These are phyloP conservation scores for Clavispora carvajalis DNA, from an alignment of 805 yeast genomes.

Conservation along the genomic window DNA sequence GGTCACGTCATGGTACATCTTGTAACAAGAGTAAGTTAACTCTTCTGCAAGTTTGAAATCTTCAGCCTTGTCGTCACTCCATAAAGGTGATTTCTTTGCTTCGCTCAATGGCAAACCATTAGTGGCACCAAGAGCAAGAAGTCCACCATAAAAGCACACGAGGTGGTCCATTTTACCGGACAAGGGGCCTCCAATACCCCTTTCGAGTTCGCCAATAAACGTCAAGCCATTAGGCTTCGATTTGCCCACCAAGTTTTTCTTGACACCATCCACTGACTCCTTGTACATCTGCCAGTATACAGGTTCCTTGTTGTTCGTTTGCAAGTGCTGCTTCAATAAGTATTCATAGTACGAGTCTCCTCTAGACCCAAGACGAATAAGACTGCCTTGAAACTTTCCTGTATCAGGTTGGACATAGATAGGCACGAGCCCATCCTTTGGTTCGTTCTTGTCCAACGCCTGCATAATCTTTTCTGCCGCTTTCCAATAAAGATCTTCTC, in stretches of 20 bases:
- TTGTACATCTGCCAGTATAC: slow-evolving; percentile 71
- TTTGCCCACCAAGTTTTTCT: slow-evolving; percentile 53
- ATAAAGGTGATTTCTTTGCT: slow-evolving; percentile 50
- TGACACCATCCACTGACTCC: slow-evolving; percentile 73
- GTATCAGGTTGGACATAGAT: slow-evolving; percentile 71
- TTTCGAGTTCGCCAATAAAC: slow-evolving; percentile 72
- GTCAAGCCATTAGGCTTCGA: slow-evolving; percentile 60
- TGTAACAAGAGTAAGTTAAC: slow-evolving; percentile 74
- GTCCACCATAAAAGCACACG: slow-evolving; percentile 88
- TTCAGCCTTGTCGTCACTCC: slow-evolving; percentile 54
- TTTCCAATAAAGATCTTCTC: slow-evolving; percentile 75
- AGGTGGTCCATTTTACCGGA: slow-evolving; percentile 85
- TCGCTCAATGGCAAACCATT: slow-evolving; percentile 54
- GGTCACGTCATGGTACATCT: slow-evolving; percentile 66
- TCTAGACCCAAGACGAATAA: slow-evolving; percentile 80
- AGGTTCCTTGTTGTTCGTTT: slow-evolving; percentile 57
- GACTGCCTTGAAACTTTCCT: slow-evolving; percentile 58
- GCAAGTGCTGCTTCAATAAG: slow-evolving; percentile 76
- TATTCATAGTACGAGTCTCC: slow-evolving; percentile 95
- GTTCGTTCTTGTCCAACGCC: slow-evolving; percentile 59
- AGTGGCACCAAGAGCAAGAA: slow-evolving; percentile 86
- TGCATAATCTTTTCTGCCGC: slow-evolving; percentile 69
- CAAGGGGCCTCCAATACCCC: slow-evolving; percentile 57
- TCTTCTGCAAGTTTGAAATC: slow-evolving; percentile 72
- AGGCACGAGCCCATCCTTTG: slow-evolving; percentile 75